Evolutionary conservation across 1,284 basidiomycete species (phyloP), one percentile per base, ranked within the genome.

Genomic region (Flammula alnicola): DNA sequence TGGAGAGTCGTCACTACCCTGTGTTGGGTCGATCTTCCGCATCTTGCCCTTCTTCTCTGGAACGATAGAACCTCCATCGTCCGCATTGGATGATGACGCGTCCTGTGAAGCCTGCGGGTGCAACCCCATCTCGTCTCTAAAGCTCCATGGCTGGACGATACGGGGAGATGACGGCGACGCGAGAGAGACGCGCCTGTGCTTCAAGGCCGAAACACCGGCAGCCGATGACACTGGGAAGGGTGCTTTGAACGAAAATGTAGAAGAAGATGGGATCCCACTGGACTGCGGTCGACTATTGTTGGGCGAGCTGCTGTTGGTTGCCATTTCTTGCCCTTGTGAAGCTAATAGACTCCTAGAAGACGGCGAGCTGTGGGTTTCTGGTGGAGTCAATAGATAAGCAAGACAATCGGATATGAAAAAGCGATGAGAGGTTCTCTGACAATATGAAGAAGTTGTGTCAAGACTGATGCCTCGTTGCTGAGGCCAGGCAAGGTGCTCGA

Each of bases 131-230:
- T 91, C 88, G 70, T 90, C 88, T 47, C 86, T 78, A 59, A 90
- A 89, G 59, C 72, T 76, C 81, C 83, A 89, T n/a, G 82, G 80
- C 37, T 84, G 79, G 17, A 86, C 83, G 58, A 86, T 68, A 33
- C 84, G 76, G 3, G 86, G 85, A 0, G 86, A 83, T 4, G 82
- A 80, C 0, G 84, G 79, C 0, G 86, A 72, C 0, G 85, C 87
- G 50, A 90, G 77, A 1, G 88, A 90, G 5, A 86, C 84, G 52
- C 88, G 80, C 45, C 88, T 74, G 54, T 85, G 83, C 61, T 88
- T 86, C 42, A 76, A 63, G 31, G 63, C 55, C n/a, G 61, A 49
- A 22, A 48, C 54, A 27, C 36, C 47, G 19, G 58, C 69, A 48
- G 58, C 63, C 38, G 64, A n/a, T n/a, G 73, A 66, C 41, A 73